Evolutionary conservation across 176 grass and related monocot species (phyloP), one percentile per base, ranked within the genome.

Genomic region (Metroxylon sagu): DNA sequence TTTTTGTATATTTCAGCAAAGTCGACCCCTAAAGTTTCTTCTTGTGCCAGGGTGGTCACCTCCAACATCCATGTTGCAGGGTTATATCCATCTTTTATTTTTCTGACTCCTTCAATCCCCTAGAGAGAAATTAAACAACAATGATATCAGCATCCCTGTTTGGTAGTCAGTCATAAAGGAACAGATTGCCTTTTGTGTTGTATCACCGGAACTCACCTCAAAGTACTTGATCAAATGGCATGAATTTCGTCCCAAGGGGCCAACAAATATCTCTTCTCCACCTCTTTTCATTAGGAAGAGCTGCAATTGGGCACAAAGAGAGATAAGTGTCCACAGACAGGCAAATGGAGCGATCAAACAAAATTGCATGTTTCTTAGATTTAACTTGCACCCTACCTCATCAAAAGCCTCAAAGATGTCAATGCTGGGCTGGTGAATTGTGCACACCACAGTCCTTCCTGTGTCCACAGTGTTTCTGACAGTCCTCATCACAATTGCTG

Each of bases 381-480:
- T 35, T 35, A 5, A 35, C 31, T 8, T 62, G 35, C 39, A 62
- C 26, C 23, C 51, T 57, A 95, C 85, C 82, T 95, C 82, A 58
- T 95, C 90, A 30, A 95, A 95, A 64, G 90, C 82, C 86, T 95
- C 85, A 72, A 95, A 95, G 19, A 95, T 95, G 61, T 95, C 90
- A 68, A 89, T 95, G 62, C 90, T 95, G 14, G 90, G 90, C 25
- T 95, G 90, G 59, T 95, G 90, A 56, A 95, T 95, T 31, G 90
- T 95, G 75, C 90, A 95, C 27, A 79, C 90, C 77, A 95, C 90
- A 14, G 90, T 95, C 79, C 90, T 77, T 67, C 90, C 90, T 3
- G 82, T 95, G 57, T 95, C 82, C 0, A 95, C 90, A 0, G 90
- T 95, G 30, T 95, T 95, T 75, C 90, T 74, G 12, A 95, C 90